phyloP scores from a whole-genome alignment of 345 rosid species.

The Psidium friedrichsthalianum region DNA sequence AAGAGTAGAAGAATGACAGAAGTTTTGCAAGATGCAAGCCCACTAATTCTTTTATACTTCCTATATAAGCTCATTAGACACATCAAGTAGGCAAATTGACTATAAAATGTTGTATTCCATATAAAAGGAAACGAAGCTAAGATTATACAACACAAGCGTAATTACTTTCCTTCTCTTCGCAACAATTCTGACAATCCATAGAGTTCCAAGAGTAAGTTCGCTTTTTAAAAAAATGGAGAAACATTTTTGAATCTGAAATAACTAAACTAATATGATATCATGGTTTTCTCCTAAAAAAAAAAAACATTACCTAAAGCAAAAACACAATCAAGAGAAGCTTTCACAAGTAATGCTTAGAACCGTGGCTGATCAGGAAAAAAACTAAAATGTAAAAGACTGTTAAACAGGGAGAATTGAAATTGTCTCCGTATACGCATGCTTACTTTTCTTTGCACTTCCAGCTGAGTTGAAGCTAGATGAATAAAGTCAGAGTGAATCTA shows the following conservation, averaged over 20 bases:
- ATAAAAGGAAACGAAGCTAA: too few relatives aligned
- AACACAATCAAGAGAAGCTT: neutral
- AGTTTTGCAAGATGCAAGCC: neutral
- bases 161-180: neutral
- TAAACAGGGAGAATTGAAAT: neutral
- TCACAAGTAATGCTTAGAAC: neutral
- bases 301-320: neutral
- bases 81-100: neutral
- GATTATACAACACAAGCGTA: neutral
- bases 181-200: neutral
- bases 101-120: neutral
- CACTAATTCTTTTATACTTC: neutral
- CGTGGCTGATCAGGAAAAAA: neutral
- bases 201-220: neutral
- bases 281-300: neutral
- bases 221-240: neutral
- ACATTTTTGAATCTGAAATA: neutral
- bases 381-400: too few relatives aligned
- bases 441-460: constrained; percentile 80
- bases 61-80: neutral
- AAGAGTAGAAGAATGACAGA: neutral
- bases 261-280: neutral
- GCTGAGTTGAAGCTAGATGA: constrained; percentile 73
- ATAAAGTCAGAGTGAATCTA: constrained; percentile 83
- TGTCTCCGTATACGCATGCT: constrained; percentile 3